phyloP scores from a whole-genome alignment of 495 filamentous ascomycete genomes.

The Letharia lupina region DNA sequence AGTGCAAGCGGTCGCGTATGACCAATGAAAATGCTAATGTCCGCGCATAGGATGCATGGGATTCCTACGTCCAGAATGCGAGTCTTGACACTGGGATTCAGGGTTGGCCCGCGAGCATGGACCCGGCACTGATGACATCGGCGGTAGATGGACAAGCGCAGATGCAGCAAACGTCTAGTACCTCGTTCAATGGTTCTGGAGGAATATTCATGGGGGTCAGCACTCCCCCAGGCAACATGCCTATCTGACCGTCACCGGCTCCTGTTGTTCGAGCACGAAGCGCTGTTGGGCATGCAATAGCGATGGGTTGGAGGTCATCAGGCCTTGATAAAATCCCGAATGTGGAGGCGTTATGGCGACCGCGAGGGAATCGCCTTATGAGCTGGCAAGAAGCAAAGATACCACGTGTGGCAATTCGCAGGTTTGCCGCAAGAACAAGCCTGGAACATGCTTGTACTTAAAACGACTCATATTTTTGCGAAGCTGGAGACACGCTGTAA shows the following conservation, averaged over 20 bases:
- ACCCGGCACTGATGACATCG: slow-evolving; percentile 22
- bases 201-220: slow-evolving; percentile 23
- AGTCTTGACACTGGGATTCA: slow-evolving; percentile 39
- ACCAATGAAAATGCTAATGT: slow-evolving; percentile 20
- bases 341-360: not conserved
- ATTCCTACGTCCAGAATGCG: slow-evolving; percentile 46
- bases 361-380: not conserved
- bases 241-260: slow-evolving; percentile 11
- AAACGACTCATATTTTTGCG: not conserved
- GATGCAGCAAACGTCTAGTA: slow-evolving; percentile 14
- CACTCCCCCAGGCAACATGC: slow-evolving; percentile 27
- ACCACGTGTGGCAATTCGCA: not conserved
- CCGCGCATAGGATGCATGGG: slow-evolving; percentile 44
- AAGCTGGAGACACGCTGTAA: not conserved
- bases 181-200: slow-evolving; percentile 13
- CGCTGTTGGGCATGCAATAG: not conserved
- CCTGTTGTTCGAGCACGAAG: not conserved
- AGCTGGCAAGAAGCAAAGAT: not conserved
- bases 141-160: slow-evolving; percentile 20
- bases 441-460: not conserved
- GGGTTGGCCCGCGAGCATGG: slow-evolving; percentile 38
- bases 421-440: not conserved
- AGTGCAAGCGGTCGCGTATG: slow-evolving; percentile 25
- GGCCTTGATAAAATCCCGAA: not conserved
- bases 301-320: not conserved